Evolutionary conservation across 345 rosid genomes (phyloP), one percentile per base, ranked within the genome.

Genomic region (Euphorbia peplus): DNA sequence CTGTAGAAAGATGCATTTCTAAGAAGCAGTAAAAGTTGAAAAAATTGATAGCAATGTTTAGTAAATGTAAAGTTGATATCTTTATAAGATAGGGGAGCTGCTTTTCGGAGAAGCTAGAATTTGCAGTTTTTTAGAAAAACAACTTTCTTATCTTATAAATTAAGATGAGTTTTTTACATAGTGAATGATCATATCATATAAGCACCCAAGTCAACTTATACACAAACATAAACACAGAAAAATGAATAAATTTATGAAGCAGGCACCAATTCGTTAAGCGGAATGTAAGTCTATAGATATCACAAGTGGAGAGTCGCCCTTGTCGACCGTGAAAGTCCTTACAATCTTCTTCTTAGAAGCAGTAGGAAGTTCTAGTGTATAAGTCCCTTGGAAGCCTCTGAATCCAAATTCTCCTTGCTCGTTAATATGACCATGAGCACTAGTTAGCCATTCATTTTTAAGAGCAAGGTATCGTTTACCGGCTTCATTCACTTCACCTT

Each of bases 371-470:
- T 88, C 87, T 67, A 95, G 76, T 30, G 60, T 72, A 57, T 91
- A 91, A 26, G 82, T 78, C 64, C 98, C 98, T 70, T 86, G 91
- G 50, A 89, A 95, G 35, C 99, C 99, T 73, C 95, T 86, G 44
- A 90, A 95, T 26, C 62, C 22, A 12, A 91, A 80, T 52, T 80
- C 82, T 67, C 83, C 90, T 67, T 83, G 84, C 51, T 72, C 90
- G 48, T 90, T 82, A 29, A 88, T 57, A 9, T 32, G 76, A 3
- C 93, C 95, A 0, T 71, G 86, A 59, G 80, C 79, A 66, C 41
- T 77, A 65, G 86, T 71, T 61, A 88, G 64, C 99, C 98, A 95
- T 60, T 91, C 97, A 3, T 74, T 66, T 76, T 88, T 90, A 41
- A 95, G 89, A 63, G 81, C 76, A 57, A 88, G 88, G 71, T 81